Conservation (phyloP, 768 basidiomycete species). For the Mycena vulgaris region DNA sequence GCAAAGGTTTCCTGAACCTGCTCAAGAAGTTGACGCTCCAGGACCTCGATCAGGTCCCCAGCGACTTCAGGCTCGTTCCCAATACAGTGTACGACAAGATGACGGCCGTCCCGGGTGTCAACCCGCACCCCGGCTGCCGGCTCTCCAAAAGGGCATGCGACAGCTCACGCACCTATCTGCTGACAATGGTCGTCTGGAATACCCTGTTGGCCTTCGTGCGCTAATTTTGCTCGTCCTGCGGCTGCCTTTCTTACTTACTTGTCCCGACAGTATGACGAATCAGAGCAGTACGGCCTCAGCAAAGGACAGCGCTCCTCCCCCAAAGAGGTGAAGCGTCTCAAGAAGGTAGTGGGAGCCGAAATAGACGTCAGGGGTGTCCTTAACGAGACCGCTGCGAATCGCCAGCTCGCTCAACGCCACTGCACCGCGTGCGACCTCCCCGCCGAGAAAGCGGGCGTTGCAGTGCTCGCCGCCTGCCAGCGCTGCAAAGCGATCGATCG, state of each 20-base stretch:
- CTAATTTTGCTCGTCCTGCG: no score
- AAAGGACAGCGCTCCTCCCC: slow-evolving; percentile 17
- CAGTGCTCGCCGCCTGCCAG: slow-evolving; percentile 19
- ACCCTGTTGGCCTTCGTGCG: slow-evolving; percentile 38
- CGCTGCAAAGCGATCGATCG: slow-evolving; percentile 29
- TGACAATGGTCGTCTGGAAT: slow-evolving; percentile 38
- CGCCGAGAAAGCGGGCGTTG: slow-evolving; percentile 30
- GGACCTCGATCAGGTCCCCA: slow-evolving; percentile 30
- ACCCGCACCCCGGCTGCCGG: slow-evolving; percentile 24
- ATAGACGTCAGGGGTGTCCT: slow-evolving; percentile 7
- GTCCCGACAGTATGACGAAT: slow-evolving; percentile 36
- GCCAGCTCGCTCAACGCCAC: slow-evolving; percentile 15
- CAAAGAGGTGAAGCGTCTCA: slow-evolving; percentile 14
- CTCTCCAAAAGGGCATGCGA: slow-evolving; percentile 13
- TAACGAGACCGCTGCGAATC: slow-evolving; percentile 22
- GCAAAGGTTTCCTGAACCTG: slow-evolving; percentile 34
- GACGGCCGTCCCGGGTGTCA: not conserved
- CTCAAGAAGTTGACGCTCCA: slow-evolving; percentile 25
- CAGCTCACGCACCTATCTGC: slow-evolving; percentile 19
- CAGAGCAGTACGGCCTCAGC: slow-evolving; percentile 31
- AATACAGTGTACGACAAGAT: slow-evolving; percentile 33
- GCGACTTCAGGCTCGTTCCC: slow-evolving; percentile 27
- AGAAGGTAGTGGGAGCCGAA: not conserved
- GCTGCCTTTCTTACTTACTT: not conserved
- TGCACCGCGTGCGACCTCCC: slow-evolving; percentile 34